Conservation (phyloP, 805 yeast species). For the Cyberlindnera amylophila region DNA sequence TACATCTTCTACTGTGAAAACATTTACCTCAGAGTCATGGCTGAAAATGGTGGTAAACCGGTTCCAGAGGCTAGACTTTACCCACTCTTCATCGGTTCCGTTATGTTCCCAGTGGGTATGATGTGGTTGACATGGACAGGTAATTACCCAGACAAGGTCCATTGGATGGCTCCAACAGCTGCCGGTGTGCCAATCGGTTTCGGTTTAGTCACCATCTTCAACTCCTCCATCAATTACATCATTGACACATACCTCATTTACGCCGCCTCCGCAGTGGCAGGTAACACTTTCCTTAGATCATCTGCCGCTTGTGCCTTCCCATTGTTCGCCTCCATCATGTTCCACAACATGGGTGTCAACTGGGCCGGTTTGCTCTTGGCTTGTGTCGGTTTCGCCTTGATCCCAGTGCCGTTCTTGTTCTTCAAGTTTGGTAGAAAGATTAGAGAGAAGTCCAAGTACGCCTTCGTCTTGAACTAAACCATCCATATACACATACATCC, state of each 20-base stretch:
- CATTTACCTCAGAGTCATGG: constrained; percentile 43
- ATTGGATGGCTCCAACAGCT: constrained; percentile 77
- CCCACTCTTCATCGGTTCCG: constrained; percentile 69
- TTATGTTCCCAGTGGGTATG: constrained; percentile 72
- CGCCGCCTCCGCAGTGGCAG: constrained; percentile 80
- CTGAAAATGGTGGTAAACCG: constrained; percentile 51
- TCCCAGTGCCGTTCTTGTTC: constrained; percentile 69
- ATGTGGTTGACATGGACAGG: constrained; percentile 92
- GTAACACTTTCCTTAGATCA: constrained; percentile 67
- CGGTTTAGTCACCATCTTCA: constrained; percentile 65
- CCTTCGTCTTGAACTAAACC: constrained; percentile 32
- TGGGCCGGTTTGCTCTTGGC: constrained; percentile 81
- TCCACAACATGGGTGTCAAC: constrained; percentile 59
- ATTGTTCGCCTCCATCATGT: constrained; percentile 69
- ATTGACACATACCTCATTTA: constrained; percentile 65
- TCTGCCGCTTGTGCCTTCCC: constrained; percentile 69
- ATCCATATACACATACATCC: background rate
- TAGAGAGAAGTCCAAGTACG: constrained; percentile 57
- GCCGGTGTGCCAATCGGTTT: constrained; percentile 63
- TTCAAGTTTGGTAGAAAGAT: constrained; percentile 52
- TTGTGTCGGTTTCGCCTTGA: constrained; percentile 49
- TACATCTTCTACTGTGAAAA: constrained; percentile 52
- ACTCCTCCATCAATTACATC: constrained; percentile 67
- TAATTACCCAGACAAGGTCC: constrained; percentile 61
- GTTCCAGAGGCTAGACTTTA: constrained; percentile 80